Conservation (phyloP, 176 grass and related monocot genomes). For the Oryza longistaminata region DNA sequence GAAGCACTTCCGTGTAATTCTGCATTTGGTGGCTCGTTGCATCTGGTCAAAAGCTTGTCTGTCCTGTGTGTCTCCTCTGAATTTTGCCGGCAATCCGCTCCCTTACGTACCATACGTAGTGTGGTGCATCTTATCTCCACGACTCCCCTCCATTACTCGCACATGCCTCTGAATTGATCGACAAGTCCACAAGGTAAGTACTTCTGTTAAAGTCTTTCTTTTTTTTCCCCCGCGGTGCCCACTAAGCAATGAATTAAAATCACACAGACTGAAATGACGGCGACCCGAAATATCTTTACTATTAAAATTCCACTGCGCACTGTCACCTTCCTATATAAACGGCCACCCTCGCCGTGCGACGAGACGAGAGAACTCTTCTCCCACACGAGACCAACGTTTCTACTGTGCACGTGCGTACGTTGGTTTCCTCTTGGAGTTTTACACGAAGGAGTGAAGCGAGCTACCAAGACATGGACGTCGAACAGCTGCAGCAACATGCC, state of each 20-base stretch:
- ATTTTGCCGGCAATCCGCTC: neutral
- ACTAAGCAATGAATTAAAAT: neutral
- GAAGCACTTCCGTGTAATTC: neutral
- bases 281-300: constrained; percentile 11
- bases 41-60: neutral
- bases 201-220: neutral
- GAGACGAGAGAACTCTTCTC: constrained; percentile 33
- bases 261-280: neutral
- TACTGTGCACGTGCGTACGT: neutral
- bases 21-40: neutral
- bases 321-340: constrained; percentile 44
- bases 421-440: neutral
- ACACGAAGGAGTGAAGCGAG: neutral
- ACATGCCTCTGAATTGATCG: neutral
- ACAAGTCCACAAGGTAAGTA: constrained; percentile 11
- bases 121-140: constrained; percentile 37
- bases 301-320: neutral
- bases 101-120: neutral
- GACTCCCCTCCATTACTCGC: neutral
- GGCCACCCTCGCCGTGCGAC: neutral
- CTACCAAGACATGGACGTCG: constrained; percentile 45
- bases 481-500: constrained; percentile 17
- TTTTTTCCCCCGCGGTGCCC: neutral
- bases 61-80: neutral
- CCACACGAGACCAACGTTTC: neutral